Base-by-base conservation (phyloP, 2,329 filamentous ascomycete species). In the Alternaria incomplexa region DNA sequence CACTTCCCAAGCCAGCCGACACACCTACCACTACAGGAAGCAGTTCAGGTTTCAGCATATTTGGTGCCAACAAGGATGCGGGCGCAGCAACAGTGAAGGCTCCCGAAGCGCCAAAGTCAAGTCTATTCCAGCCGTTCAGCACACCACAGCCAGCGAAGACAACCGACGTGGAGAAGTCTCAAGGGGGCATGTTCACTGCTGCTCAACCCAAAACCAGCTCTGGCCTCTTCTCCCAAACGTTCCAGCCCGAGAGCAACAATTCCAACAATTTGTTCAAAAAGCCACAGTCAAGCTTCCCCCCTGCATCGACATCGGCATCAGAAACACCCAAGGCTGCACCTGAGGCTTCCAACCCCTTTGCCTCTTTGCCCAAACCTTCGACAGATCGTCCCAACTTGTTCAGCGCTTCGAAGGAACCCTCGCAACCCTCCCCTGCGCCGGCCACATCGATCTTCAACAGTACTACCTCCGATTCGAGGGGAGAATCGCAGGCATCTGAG, bases 111-210 rank as follows among this genome's bases (percentile, higher is more conserved):
- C 56, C 63, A 12, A 70, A 69, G 45, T 56, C 65, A 1, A 68
- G 57, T 56, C 7, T 71, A 9, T 73, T 72, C 61, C 64, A 68
- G 30, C 67, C 67, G 6, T 73, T 73, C 47, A 71, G 64, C 55
- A 73, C 70, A 45, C 68, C 71, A 43, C 71, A 73, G 52, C 68
- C 69, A 5, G 60, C 65, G 11, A 72, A 71, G 61, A 67, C 61
- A 2, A 26, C 55, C 11, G 62, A 69, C n/a, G 47, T 50, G 10
- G 68, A 69, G 11, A 67, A 67, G 46, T 53, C 64, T 2, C 60
- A 67, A 43, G 61, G 62, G 32, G 64, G 69, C 25, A 50, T 69
- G 17, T 71, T 73, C 56, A 68, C 51, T 13, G 64, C 68, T 4
- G 66, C 68, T 22, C 71, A 70, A 32, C 69, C 69, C 44, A 71